Percentiles rank a stretch among this genome's conserved stretches.
phyloP scores from a whole-genome alignment of 306 rosid species.

The Vigna angularis region DNA sequence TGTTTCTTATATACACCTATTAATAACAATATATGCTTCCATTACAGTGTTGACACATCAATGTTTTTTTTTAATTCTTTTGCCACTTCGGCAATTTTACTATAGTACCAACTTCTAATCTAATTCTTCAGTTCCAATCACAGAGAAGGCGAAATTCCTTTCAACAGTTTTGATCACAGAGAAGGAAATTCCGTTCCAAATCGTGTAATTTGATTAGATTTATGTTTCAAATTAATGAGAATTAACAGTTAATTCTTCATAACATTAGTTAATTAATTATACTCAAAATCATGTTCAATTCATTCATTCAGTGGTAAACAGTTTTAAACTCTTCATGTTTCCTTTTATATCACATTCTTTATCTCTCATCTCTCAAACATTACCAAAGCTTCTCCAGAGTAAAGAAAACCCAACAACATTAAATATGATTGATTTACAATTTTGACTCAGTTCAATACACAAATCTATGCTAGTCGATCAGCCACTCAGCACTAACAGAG shows the following conservation, averaged over 20 bases:
- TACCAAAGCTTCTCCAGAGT: too few relatives aligned
- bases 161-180: too few relatives aligned
- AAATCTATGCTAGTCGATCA: not conserved
- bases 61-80: not conserved
- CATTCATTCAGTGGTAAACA: too few relatives aligned
- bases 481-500: not conserved
- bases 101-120: not conserved
- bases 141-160: not conserved
- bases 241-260: not conserved
- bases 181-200: not conserved
- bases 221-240: not conserved
- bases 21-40: not conserved
- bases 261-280: not conserved
- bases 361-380: too few relatives aligned
- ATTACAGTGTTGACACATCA: not conserved
- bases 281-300: too few relatives aligned
- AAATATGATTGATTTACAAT: not conserved
- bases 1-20: not conserved
- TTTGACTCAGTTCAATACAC: not conserved
- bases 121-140: not conserved
- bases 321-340: too few relatives aligned
- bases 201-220: not conserved
- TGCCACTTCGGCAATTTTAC: not conserved
- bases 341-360: too few relatives aligned
- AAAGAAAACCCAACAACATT: too few relatives aligned